A percentile compares a stretch with the other conserved stretches of the same genome.
These are phyloP conservation scores for Helotiales sp. DNA, from an alignment of 2,329 filamentous ascomycete genomes.

Conservation along the genomic window DNA sequence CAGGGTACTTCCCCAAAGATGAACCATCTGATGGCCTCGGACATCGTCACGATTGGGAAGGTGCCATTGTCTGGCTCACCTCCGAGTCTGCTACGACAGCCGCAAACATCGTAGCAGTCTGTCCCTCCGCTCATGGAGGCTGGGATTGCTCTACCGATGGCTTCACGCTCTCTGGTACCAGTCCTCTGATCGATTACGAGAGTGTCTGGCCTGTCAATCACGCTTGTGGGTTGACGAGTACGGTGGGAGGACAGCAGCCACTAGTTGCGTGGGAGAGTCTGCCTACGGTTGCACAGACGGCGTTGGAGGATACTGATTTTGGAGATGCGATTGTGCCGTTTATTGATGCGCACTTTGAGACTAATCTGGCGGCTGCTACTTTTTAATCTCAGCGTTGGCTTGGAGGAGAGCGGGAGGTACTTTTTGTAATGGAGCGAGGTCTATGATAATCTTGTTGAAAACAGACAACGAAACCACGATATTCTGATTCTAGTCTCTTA, in stretches of 20 bases:
- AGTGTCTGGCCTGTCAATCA: conserved; percentile 49
- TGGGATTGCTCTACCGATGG: conserved; percentile 44
- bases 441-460: neutral
- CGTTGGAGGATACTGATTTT: conserved; percentile 41
- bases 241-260: conserved; percentile 40
- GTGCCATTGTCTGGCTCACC: conserved; percentile 52
- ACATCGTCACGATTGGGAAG: conserved; percentile 58
- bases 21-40: conserved; percentile 41
- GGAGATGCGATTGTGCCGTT: conserved; percentile 44
- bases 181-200: conserved; percentile 48
- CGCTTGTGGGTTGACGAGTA: conserved; percentile 38
- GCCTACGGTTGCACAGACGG: conserved; percentile 36
- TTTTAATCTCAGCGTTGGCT: neutral
- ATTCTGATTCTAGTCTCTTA: too few species aligned
- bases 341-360: conserved; percentile 35
- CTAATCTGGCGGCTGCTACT: conserved; percentile 39
- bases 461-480: neutral
- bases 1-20: conserved; percentile 52
- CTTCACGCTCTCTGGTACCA: conserved; percentile 43
- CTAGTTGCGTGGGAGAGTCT: conserved; percentile 47
- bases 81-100: conserved; percentile 33
- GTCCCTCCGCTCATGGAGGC: conserved; percentile 51
- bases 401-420: neutral
- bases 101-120: conserved; percentile 47
- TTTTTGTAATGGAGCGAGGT: neutral